Percentiles rank a stretch among this genome's conserved stretches.
Evolutionary conservation across 192 early-diverging fungal genomes (phyloP).

Genomic region (Entomortierella beljakovae): DNA sequence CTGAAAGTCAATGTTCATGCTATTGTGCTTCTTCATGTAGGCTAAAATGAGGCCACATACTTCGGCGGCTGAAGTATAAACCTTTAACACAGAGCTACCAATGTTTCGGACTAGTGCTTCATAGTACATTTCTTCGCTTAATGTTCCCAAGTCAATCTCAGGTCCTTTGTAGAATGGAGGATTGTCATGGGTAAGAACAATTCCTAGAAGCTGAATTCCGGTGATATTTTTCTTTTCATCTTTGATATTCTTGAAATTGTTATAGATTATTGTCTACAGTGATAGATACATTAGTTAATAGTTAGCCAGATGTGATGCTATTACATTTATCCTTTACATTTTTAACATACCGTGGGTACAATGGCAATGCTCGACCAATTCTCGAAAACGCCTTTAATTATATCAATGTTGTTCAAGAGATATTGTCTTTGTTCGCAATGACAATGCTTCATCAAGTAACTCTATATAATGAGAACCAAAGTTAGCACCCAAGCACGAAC

Average conservation of each 20-base stretch:
- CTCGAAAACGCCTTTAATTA: conserved; percentile 73
- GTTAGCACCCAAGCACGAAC: too few relatives aligned
- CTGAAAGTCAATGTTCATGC: conserved; percentile 25
- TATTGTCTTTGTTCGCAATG: conserved; percentile 48
- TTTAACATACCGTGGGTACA: conserved; percentile 69
- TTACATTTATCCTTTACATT: neutral
- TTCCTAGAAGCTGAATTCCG: conserved; percentile 69
- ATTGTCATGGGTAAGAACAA: conserved; percentile 66
- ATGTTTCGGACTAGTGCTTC: conserved; percentile 58
- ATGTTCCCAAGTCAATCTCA: conserved; percentile 49
- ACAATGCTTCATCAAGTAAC: conserved; percentile 60
- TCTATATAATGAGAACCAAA: conserved; percentile 18
- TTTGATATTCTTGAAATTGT: conserved; percentile 52
- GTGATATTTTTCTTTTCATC: conserved; percentile 62
- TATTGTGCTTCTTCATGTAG: conserved; percentile 51
- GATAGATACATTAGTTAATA: neutral
- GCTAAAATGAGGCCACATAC: conserved; percentile 50
- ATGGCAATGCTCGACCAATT: conserved; percentile 68
- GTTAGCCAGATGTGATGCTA: neutral
- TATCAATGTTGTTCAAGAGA: conserved; percentile 65
- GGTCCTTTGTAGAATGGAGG: conserved; percentile 57
- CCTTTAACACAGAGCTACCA: conserved; percentile 31
- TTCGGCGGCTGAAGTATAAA: conserved; percentile 70
- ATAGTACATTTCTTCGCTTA: conserved; percentile 58
- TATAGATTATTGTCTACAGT: conserved; percentile 58